These are phyloP conservation scores for Novakomyces olei DNA, from an alignment of 805 yeast genomes.

Conservation along the genomic window DNA sequence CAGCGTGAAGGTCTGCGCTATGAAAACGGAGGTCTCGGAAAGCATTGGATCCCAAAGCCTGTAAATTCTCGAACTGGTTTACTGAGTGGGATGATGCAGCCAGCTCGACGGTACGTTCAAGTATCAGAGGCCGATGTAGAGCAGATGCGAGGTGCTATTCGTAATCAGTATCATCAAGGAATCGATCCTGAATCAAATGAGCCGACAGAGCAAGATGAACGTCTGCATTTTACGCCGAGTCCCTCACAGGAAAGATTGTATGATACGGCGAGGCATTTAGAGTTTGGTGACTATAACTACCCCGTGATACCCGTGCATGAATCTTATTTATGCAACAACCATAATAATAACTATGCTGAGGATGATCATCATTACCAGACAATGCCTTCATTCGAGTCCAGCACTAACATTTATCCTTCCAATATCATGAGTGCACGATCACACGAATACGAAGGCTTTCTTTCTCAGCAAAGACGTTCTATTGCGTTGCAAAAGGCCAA, in stretches of 20 bases:
- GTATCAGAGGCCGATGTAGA: not conserved
- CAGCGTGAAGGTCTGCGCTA: constrained; percentile 69
- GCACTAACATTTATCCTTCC: too few relatives aligned
- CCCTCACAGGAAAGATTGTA: constrained; percentile 17
- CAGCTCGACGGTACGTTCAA: not conserved
- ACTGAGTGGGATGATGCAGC: not conserved
- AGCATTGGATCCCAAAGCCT: constrained; percentile 48
- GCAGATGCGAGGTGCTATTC: too few relatives aligned
- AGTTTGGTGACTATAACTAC: constrained; percentile 22
- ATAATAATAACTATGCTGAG: too few relatives aligned
- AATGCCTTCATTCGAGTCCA: too few relatives aligned
- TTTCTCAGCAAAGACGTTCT: too few relatives aligned
- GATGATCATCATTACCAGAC: too few relatives aligned
- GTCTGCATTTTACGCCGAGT: constrained; percentile 7
- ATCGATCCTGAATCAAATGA: not conserved
- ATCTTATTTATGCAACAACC: too few relatives aligned
- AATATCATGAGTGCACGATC: too few relatives aligned
- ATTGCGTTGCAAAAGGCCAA: too few relatives aligned
- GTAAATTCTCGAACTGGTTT: constrained; percentile 3
- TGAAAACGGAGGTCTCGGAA: constrained; percentile 51
- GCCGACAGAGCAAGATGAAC: not conserved
- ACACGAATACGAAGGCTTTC: too few relatives aligned
- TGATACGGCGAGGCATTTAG: constrained; percentile 14
- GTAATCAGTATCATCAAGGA: not conserved
- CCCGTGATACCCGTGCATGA: constrained; percentile 19